Evolutionary conservation across 2,329 filamentous ascomycete genomes (phyloP).

Genomic region (Microdochium bolleyi): DNA sequence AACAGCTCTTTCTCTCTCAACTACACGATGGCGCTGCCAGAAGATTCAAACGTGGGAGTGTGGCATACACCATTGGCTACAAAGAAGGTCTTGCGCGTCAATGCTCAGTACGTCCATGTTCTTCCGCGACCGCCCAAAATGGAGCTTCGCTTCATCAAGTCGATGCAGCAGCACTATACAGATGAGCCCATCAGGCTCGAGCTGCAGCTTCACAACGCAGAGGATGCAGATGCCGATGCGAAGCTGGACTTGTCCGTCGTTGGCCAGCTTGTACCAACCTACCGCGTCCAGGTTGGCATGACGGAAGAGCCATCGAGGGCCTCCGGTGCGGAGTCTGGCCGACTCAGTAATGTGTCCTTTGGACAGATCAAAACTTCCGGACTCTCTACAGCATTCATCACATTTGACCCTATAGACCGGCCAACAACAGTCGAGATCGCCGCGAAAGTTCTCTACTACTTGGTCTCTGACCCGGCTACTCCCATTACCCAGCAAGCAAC

Average conservation of each 20-base stretch:
- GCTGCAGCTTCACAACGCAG: slow-evolving; percentile 70
- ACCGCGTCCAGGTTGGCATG: slow-evolving; percentile 30
- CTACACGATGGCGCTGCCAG: slow-evolving; percentile 50
- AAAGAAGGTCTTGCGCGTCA: slow-evolving; percentile 37
- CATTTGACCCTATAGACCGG: slow-evolving; percentile 39
- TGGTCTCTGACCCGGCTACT: slow-evolving; percentile 72
- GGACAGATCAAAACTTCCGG: slow-evolving; percentile 39
- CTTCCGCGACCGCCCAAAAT: slow-evolving; percentile 89
- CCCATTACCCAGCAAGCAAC: slow-evolving; percentile 67
- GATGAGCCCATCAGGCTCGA: slow-evolving; percentile 66
- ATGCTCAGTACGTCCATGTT: slow-evolving; percentile 57
- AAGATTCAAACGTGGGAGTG: slow-evolving; percentile 29
- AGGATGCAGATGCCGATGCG: slow-evolving; percentile 70
- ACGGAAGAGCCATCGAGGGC: slow-evolving; percentile 22
- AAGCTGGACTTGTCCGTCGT: slow-evolving; percentile 62
- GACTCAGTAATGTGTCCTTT: slow-evolving; percentile 31
- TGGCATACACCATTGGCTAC: slow-evolving; percentile 42
- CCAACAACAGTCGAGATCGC: slow-evolving; percentile 59
- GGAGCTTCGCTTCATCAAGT: slow-evolving; percentile 58
- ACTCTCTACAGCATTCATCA: slow-evolving; percentile 34
- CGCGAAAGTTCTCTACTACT: slow-evolving; percentile 67
- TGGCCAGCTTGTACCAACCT: slow-evolving; percentile 44
- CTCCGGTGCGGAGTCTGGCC: slow-evolving; percentile 30
- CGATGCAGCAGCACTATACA: slow-evolving; percentile 71
- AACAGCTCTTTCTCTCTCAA: slow-evolving; percentile 59